Evolutionary conservation across 768 basidiomycete genomes (phyloP), one percentile per base, ranked within the genome.

Genomic region (Pulveroboletus frians): DNA sequence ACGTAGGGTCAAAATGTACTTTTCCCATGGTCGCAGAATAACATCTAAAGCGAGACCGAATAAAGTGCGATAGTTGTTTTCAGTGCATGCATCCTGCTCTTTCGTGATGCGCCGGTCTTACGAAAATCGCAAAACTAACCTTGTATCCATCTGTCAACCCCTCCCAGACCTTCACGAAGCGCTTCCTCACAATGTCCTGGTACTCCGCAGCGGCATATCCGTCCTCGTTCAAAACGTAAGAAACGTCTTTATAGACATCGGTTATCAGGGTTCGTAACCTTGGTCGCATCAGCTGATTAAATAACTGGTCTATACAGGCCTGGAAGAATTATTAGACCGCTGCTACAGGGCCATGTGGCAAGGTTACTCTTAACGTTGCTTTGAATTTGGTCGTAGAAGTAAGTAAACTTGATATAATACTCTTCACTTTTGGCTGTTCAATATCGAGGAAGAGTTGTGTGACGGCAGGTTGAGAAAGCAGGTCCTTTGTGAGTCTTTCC

Each of bases 21-120:
- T 95, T 70, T 99, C 96, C 93, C 93, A 97, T 38, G 93, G 94
- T 40, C 90, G 77, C n/a, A 96, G 81, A 17, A 98, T 73, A 7
- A 89, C 80, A 61, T 95, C 93, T 14, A 98, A 76, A 0, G 84
- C 84, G 32, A 95, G 77, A 9, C 81, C 81, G 62, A 94, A 95
- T 69, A 98, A 84, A 20, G 84, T 64, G 9, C 88, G 84, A 63
- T 87, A 96, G 65, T 97, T 98, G 40, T 69, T 76, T 49, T 95
- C 91, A 0, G 92, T 95, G 63, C 96, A 85, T 0, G 80, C 73
- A 39, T 90, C 90, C 92, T 96, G 57, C 38, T 29, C 20, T 51
- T 11, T 35, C 23, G 26, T 35, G 13, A 37, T 47, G 27, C 45
- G 32, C 20, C 31, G 39, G 49, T 42, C 51, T 18, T 11, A 26